These are phyloP conservation scores for Aspergillus novoparasiticus DNA, from an alignment of 2,329 filamentous ascomycete species.

Conservation along the genomic window DNA sequence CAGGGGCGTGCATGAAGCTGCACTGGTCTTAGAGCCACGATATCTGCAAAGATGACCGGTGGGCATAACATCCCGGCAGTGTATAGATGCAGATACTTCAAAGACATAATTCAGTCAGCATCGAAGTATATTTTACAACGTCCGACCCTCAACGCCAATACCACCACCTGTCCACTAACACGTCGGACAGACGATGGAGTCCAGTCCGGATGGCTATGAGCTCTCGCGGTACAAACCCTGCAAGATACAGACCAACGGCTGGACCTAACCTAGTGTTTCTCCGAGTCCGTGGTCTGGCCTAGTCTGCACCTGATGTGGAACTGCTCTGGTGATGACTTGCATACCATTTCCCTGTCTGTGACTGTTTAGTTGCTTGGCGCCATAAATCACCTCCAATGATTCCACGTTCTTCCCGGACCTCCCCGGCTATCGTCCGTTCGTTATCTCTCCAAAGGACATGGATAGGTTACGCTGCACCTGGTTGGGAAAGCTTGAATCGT, in stretches of 20 bases:
- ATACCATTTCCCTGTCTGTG: slow-evolving; percentile 11
- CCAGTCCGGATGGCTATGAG: background rate
- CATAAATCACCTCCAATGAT: slow-evolving; percentile 4
- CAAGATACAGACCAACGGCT: background rate
- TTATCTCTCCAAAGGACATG: slow-evolving; percentile 5
- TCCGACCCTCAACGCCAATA: background rate
- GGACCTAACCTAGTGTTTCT: background rate
- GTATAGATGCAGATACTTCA: background rate
- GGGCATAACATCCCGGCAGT: background rate
- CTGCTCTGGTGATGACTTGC: slow-evolving; percentile 19
- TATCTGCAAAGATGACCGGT: background rate
- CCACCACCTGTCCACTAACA: background rate
- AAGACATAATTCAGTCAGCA: background rate
- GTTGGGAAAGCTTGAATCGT: slow-evolving; percentile 9
- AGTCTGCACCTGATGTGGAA: background rate
- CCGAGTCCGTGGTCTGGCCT: background rate
- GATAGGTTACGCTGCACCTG: slow-evolving; percentile 6
- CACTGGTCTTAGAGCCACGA: background rate
- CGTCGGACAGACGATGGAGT: background rate
- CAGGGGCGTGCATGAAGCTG: slow-evolving; percentile 7
- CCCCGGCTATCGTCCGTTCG: background rate
- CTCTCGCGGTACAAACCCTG: background rate
- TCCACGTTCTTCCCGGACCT: background rate
- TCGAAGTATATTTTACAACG: background rate
- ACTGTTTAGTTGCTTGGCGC: slow-evolving; percentile 7